Conservation (phyloP, 2,329 filamentous ascomycete genomes). For the Colletotrichum orchidophilum region DNA sequence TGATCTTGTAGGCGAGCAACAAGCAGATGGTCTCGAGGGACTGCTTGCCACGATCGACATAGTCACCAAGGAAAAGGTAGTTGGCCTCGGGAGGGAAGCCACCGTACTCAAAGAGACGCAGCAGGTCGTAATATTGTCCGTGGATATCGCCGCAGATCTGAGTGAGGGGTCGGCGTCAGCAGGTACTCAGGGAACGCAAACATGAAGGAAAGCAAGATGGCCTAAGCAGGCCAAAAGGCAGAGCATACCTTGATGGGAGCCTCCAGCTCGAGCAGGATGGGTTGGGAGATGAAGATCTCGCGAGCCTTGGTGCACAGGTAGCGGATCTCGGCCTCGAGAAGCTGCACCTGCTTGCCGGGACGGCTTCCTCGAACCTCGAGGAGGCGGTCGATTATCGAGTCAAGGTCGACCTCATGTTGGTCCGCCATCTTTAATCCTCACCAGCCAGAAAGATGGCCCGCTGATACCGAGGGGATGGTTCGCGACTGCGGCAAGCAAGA, state of each 20-base stretch:
- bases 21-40: conserved; percentile 98
- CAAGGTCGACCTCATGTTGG: conserved; percentile 92
- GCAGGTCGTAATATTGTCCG: conserved; percentile 97
- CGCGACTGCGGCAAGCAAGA: conserved; percentile 26
- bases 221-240: conserved; percentile 5
- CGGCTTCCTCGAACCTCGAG: conserved; percentile 97
- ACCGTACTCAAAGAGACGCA: conserved; percentile 97
- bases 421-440: conserved; percentile 65
- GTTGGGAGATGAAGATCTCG: conserved; percentile 99
- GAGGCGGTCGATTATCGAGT: conserved; percentile 98
- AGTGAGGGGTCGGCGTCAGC: conserved; percentile 33
- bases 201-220: conserved; percentile 24
- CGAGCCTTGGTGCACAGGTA: conserved; percentile 98
- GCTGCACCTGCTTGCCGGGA: conserved; percentile 97
- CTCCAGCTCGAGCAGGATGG: conserved; percentile 95
- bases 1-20: conserved; percentile 98
- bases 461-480: conserved; percentile 39
- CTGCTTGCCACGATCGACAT: conserved; percentile 99
- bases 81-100: conserved; percentile 98
- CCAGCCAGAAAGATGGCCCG: conserved; percentile 55
- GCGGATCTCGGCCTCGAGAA: conserved; percentile 95
- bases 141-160: conserved; percentile 99
- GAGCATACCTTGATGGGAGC: conserved; percentile 93
- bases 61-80: conserved; percentile 99
- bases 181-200: neutral